Base-by-base conservation (phyloP, 1,284 basidiomycete species). In the Bondarzewia mesenterica region DNA sequence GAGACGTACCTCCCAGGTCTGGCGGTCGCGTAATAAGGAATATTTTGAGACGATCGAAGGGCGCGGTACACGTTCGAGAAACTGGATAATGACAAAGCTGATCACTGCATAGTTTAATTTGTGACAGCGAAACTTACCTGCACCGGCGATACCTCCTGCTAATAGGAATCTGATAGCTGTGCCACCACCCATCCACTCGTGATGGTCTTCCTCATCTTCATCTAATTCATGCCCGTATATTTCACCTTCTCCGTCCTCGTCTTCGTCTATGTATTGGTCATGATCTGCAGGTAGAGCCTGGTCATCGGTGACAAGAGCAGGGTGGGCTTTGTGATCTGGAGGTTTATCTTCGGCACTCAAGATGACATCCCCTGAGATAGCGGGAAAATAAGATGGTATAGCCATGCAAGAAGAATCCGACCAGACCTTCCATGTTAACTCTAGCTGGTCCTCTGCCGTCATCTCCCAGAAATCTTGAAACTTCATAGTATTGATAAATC, bases 31-130 rank as follows among this genome's bases (percentile, higher is more conserved):
- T 99, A 55, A 99, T 99, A 50, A 99, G 78, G 66, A 96, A 99
- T 49, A 99, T 82, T 68, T 97, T 99, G 44, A 99, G 73, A 50
- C 96, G 83, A 67, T 99, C 96, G 57, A 99, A 98, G 0, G 96
- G 96, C 5, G 96, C 96, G 0, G 96, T 99, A 51, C 92, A 93
- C 32, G 93, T 90, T 54, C 96, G 77, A 55, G 29, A 44, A 25
- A 46, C 48, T 32, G 58, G 47, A 26, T 46, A 39, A 39, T 2
- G 37, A 16, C 40, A 22, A 41, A 18, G 14, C 15, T 21, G 20
- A 20, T 20, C 7, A 23, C 20, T 16, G 15, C 36, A 10, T 18
- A 4, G 36, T 10, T n/a, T n/a, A 18, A 37, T 37, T 5, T n/a
- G n/a, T n/a, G 23, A n/a, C 39, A 25, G 21, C 32, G 16, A 16